These are phyloP conservation scores for Escovopsis weberi DNA, from an alignment of 2,329 filamentous ascomycete genomes.

Conservation along the genomic window DNA sequence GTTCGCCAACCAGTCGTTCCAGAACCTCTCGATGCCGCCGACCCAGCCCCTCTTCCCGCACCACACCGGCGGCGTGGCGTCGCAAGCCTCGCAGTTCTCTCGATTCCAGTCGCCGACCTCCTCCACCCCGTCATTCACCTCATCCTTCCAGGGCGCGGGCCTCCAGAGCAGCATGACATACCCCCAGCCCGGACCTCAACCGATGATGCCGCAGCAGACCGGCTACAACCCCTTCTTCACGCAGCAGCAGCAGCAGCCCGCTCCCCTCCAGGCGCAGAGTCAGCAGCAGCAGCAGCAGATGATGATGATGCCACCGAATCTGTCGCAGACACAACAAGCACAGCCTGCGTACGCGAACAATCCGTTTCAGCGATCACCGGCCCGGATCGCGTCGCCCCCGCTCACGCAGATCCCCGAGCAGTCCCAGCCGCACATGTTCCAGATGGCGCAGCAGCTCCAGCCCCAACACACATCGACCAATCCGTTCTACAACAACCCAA, in stretches of 20 bases:
- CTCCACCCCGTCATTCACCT: constrained; percentile 25
- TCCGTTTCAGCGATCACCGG: constrained; percentile 35
- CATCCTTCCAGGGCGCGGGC: constrained; percentile 23
- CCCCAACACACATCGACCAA: constrained; percentile 18
- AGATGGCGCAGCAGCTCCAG: constrained; percentile 17
- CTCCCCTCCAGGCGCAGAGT: constrained; percentile 17
- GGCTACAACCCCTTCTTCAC: constrained; percentile 40
- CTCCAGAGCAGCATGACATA: constrained; percentile 31
- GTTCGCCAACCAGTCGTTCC: constrained; percentile 53
- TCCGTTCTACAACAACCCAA: constrained; percentile 21
- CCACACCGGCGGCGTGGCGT: constrained; percentile 49
- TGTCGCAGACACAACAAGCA: constrained; percentile 13
- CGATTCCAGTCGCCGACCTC: constrained; percentile 30
- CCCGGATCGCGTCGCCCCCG: constrained; percentile 33
- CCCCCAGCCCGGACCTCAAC: constrained; percentile 19
- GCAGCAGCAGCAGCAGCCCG: constrained; percentile 17
- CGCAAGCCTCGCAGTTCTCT: constrained; percentile 25
- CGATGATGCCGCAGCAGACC: constrained; percentile 23
- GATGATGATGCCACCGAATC: constrained; percentile 28
- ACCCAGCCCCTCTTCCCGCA: constrained; percentile 57
- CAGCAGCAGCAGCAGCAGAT: constrained; percentile 21
- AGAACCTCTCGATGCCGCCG: constrained; percentile 54
- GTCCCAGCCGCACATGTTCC: constrained; percentile 29
- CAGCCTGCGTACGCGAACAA: constrained; percentile 26
- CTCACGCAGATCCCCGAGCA: constrained; percentile 40